Evolutionary conservation across 148 eudicot species (phyloP).

Genomic region (Spergularia bocconei): DNA sequence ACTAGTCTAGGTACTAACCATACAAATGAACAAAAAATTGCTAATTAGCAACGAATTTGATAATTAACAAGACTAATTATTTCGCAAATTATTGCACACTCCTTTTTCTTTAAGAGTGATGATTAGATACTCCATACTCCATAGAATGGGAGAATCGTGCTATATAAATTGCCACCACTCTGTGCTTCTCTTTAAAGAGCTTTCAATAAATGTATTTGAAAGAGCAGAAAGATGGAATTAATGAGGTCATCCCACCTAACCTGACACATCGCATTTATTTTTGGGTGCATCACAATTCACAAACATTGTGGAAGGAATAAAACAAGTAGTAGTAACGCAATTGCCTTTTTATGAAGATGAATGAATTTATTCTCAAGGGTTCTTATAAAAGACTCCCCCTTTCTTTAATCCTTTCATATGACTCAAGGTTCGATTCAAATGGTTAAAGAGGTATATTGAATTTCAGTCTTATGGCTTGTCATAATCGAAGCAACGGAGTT

Average conservation of each 20-base stretch:
- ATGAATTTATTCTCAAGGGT: no score
- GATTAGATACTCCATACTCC: neutral
- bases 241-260: slow-evolving; percentile 27
- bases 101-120: neutral
- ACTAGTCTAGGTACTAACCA: neutral
- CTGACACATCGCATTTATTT: slow-evolving; percentile 20
- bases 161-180: slow-evolving; percentile 5
- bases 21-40: neutral
- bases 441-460: no score
- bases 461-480: no score
- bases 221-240: neutral
- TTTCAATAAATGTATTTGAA: slow-evolving; percentile 19
- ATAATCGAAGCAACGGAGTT: no score
- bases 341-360: no score
- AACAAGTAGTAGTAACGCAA: no score
- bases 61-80: no score
- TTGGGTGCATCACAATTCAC: slow-evolving; percentile 13
- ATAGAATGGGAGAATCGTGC: slow-evolving; percentile 7
- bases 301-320: no score
- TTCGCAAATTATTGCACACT: slow-evolving; percentile 9
- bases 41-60: slow-evolving; percentile 7
- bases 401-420: no score
- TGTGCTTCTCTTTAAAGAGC: slow-evolving; percentile 6
- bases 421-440: no score
- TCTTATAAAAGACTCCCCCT: no score